Evolutionary conservation across 192 early-diverging fungal species (phyloP), one percentile per base, ranked within the genome.

Genomic region (Coemansia sp.): DNA sequence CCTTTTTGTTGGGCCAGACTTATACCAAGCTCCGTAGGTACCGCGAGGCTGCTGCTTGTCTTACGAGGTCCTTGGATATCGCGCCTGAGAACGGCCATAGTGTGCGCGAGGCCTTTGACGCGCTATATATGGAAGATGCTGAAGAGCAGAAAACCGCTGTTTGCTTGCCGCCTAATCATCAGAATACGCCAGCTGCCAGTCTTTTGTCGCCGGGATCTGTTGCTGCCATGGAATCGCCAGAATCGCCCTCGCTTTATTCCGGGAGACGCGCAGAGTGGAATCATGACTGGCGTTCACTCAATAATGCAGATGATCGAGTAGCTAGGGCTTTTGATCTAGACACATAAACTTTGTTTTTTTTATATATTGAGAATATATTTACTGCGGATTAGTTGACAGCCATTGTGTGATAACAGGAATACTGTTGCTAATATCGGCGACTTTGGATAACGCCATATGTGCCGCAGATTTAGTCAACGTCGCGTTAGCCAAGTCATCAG

Each of bases 1-100:
- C 79, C 11, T 85, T 85, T 54, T 43, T 85, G 83, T 73, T 85
- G 24, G 83, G 83, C 16, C 83, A 85, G 52, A 85, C 83, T 12
- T 85, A 85, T 47, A 60, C 78, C 1, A 69, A 73, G 64, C 70
- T 85, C 15, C 75, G 66, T 16, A 54, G 79, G 31, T 80, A 73
- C 54, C 83, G 79, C 36, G 79, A 85, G 47, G 83, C 83, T 5
- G 76, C 79, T 1, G 78, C 83, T 20, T 80, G 79, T 13, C 66
- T 85, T 12, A 75, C 76, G 18, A 70, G 79, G 11, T 70, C 79
- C 6, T 42, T 78, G 63, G 83, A 85, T 41, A 81, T 85, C 65
- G 76, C 72, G 3, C 83, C 83, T 3, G 79, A 81, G 66, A 77
- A 81, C 51, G 55, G 59, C 29, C 83, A 73, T 49, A 81, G 76